Evolutionary conservation across 2,329 filamentous ascomycete genomes (phyloP).

Genomic region (Microcyclospora tardicrescens): DNA sequence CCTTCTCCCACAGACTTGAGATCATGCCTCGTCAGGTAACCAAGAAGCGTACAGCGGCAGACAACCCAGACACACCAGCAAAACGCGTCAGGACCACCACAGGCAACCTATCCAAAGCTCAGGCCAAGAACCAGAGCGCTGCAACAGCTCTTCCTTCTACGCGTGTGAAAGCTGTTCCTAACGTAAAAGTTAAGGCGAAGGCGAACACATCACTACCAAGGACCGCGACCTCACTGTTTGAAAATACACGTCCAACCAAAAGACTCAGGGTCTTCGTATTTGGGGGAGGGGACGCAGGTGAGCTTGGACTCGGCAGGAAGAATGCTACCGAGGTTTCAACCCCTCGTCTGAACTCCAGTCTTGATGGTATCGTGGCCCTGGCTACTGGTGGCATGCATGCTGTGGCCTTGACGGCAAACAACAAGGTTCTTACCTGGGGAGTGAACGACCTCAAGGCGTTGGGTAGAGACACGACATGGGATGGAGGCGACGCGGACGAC

Average conservation of each 20-base stretch:
- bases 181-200: too few relatives aligned
- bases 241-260: slow-evolving; percentile 35
- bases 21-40: too few relatives aligned
- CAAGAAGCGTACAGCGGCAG: too few relatives aligned
- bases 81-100: too few relatives aligned
- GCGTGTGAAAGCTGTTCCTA: too few relatives aligned
- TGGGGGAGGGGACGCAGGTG: slow-evolving; percentile 66
- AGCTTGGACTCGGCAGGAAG: slow-evolving; percentile 63
- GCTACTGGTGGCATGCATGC: slow-evolving; percentile 75
- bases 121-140: too few relatives aligned
- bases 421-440: slow-evolving; percentile 74
- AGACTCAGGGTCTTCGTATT: slow-evolving; percentile 66
- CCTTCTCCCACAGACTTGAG: too few relatives aligned
- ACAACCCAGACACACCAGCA: too few relatives aligned
- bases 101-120: too few relatives aligned
- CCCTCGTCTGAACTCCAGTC: slow-evolving; percentile 53
- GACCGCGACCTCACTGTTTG: too few relatives aligned
- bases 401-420: slow-evolving; percentile 62
- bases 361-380: slow-evolving; percentile 58
- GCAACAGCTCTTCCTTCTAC: too few relatives aligned
- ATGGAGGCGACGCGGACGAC: slow-evolving; percentile 49
- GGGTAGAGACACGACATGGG: slow-evolving; percentile 58
- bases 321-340: slow-evolving; percentile 60
- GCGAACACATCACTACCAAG: too few relatives aligned
- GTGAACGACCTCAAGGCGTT: slow-evolving; percentile 77